Conservation (phyloP, 177 flowering plant species). For the Vitis hybrid region DNA sequence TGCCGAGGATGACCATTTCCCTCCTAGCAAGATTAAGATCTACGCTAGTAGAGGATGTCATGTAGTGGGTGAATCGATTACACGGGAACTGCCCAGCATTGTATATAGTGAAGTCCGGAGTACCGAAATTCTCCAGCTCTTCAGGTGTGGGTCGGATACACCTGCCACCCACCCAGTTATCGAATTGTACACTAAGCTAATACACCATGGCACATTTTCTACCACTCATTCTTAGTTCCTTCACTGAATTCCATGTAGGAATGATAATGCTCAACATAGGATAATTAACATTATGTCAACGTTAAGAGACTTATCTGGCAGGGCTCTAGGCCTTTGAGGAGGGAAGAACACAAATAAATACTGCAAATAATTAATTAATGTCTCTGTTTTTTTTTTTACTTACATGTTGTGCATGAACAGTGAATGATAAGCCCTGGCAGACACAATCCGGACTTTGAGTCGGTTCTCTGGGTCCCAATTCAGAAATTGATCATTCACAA, state of each 20-base stretch:
- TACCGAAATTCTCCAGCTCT: slow-evolving; percentile 96
- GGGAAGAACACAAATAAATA: slow-evolving; percentile 6
- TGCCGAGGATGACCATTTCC: slow-evolving; percentile 99
- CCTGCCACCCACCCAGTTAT: slow-evolving; percentile 74
- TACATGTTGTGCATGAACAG: slow-evolving; percentile 99
- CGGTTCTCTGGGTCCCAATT: slow-evolving; percentile 94
- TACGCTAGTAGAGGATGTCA: slow-evolving; percentile 99
- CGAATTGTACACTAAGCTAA: slow-evolving; percentile 33
- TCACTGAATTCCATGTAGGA: background rate
- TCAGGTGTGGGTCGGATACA: slow-evolving; percentile 98
- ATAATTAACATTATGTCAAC: slow-evolving; percentile 14
- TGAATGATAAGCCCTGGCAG: slow-evolving; percentile 98
- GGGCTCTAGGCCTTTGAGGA: slow-evolving; percentile 10
- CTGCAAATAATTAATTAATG: background rate
- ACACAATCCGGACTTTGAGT: slow-evolving; percentile 92
- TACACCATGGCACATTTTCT: slow-evolving; percentile 1
- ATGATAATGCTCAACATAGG: slow-evolving; percentile 4
- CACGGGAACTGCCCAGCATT: slow-evolving; percentile 99
- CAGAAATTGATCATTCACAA: slow-evolving; percentile 92
- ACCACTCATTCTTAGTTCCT: background rate
- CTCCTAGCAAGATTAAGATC: slow-evolving; percentile 85
- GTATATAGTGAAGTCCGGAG: slow-evolving; percentile 99
- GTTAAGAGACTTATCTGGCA: slow-evolving; percentile 49
- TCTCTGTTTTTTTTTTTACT: slow-evolving; percentile 27
- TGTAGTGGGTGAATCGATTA: slow-evolving; percentile 96